Evolutionary conservation across 2,329 filamentous ascomycete species (phyloP), one percentile per base, ranked within the genome.

Genomic region (Trichoderma aggressivum): DNA sequence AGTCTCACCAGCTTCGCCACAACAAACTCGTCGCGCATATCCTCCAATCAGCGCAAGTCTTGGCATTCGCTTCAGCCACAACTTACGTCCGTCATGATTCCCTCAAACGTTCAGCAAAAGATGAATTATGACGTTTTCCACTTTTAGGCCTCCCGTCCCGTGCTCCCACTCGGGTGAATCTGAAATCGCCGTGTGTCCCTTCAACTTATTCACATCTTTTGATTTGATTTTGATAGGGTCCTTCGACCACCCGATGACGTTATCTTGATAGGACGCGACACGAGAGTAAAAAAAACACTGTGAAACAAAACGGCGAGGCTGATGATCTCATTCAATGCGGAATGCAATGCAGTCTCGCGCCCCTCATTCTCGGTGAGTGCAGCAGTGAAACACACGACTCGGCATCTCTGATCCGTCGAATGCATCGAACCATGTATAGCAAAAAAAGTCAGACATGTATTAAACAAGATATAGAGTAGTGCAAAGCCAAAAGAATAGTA

Each of bases 1-100:
- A 43, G 39, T 43, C 18, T n/a, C 39, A 43, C 28, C 18, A 43
- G 63, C 63, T 56, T 66, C 63, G 63, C 63, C 63, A 66, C 63
- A 66, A 36, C 24, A 18, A 6, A 14, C 26, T 53, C 47, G 11
- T 7, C 11, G 2, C 47, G 0, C 5, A 7, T 24, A 53, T 53
- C 21, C n/a, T 53, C 47, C 47, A 53, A 53, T 53, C 21, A 53
- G 1, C 21, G 5, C 6, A 2, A 53, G 21, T 7, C 18, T 47
- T 65, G 47, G 30, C 39, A 11, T 5, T 5, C 43, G 63, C 63
- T 39, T 66, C 63, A 66, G 63, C 63, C 63, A 66, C 63, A 43
- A 24, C 28, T 7, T n/a, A n/a, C n/a, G 11, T 24, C n/a, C 21
- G 47, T 16, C 39, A 50, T 30, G 6, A 63, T 14, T 28, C 26